Conservation (phyloP, 805 yeast genomes). For the Barnettozyma populi region DNA sequence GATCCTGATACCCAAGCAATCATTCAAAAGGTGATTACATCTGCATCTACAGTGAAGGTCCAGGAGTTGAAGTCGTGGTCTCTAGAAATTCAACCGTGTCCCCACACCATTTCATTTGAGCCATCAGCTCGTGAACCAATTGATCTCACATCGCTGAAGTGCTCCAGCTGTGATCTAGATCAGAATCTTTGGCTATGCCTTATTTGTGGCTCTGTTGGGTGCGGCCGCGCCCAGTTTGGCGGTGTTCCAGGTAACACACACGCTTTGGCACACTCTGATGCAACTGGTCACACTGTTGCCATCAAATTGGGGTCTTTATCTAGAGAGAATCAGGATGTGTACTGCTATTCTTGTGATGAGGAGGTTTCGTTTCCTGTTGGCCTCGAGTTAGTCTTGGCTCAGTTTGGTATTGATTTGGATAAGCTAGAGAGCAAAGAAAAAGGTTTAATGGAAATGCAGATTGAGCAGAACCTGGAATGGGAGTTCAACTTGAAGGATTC, state of each 20-base stretch:
- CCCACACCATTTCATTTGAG: constrained; percentile 57
- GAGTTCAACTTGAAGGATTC: constrained; percentile 77
- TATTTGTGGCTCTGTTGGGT: constrained; percentile 85
- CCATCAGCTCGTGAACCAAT: constrained; percentile 28
- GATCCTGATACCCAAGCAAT: constrained; percentile 10
- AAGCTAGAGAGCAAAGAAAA: constrained; percentile 71
- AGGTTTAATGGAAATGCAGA: constrained; percentile 78
- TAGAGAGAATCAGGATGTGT: constrained; percentile 74
- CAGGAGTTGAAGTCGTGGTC: constrained; percentile 90
- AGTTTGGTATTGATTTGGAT: constrained; percentile 61
- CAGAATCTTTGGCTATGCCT: constrained; percentile 92
- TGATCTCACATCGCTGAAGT: constrained; percentile 34
- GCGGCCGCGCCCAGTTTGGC: constrained; percentile 94
- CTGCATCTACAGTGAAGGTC: constrained; percentile 53
- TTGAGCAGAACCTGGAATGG: constrained; percentile 92
- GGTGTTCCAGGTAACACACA: constrained; percentile 93
- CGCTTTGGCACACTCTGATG: constrained; percentile 67
- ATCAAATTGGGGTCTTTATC: constrained; percentile 88
- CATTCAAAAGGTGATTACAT: constrained; percentile 41
- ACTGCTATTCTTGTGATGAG: constrained; percentile 85
- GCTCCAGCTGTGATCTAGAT: constrained; percentile 54
- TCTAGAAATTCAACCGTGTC: constrained; percentile 75
- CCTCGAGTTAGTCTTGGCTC: constrained; percentile 28
- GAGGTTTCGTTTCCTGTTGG: constrained; percentile 70
- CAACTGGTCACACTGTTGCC: constrained; percentile 68